Conservation (phyloP, 345 rosid species). For the Excoecaria cochinchinensis region DNA sequence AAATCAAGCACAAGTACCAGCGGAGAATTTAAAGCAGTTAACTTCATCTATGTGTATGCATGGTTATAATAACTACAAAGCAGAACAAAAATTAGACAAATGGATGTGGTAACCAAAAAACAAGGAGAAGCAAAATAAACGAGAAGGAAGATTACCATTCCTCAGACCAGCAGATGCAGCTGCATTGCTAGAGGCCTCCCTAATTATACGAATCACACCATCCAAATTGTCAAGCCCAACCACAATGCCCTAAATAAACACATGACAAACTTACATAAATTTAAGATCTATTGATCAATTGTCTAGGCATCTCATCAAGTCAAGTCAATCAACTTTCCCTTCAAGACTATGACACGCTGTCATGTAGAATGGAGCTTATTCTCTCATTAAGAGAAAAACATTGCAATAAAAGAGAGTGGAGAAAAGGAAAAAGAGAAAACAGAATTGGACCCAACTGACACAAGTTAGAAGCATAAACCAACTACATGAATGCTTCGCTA, state of each 20-base stretch:
- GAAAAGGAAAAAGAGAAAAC: background rate
- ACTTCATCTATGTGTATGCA: background rate
- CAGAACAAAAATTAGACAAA: background rate
- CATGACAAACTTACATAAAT: constrained; percentile 3
- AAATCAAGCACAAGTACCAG: background rate
- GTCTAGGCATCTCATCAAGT: background rate
- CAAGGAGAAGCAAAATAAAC: background rate
- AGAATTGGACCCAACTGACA: background rate
- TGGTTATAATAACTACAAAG: background rate
- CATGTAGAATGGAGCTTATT: background rate
- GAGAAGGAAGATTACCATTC: constrained; percentile 40
- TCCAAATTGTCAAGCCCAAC: constrained; percentile 83
- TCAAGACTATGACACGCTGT: background rate
- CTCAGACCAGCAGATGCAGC: constrained; percentile 64
- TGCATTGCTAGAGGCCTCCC: constrained; percentile 60
- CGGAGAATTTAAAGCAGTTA: background rate
- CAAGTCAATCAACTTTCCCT: background rate
- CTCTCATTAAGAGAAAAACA: background rate
- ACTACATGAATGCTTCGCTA: background rate
- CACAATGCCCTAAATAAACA: constrained; percentile 63
- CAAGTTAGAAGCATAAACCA: background rate
- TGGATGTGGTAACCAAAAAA: background rate
- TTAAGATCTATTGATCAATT: background rate
- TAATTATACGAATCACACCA: constrained; percentile 59
- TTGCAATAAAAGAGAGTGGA: background rate